Evolutionary conservation across 805 yeast genomes (phyloP), one percentile per base, ranked within the genome.

Genomic region (Yarrowia phangngaensis): DNA sequence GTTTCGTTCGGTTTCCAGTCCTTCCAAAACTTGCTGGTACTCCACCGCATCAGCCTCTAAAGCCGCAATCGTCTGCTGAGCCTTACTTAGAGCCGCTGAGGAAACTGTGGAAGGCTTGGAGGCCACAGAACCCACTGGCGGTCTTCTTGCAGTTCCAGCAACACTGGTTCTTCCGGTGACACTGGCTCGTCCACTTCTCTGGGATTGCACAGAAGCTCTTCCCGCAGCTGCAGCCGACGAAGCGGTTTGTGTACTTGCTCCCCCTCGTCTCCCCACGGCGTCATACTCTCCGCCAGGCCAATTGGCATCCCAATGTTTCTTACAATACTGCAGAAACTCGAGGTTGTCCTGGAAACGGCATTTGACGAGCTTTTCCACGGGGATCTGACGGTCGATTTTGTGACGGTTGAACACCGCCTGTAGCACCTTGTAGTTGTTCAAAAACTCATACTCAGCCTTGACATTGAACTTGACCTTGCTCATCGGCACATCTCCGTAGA

Each of bases 261-360:
- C 65, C 30, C 69, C 75, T 51, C 88, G 71, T 54, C 88, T 70
- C 0, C 76, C 62, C 11, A 64, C 63, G 1, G 96, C 78, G 63
- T 89, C 94, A 60, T 89, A 89, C 4, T 68, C 75, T 26, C 75
- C 72, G 50, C 80, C 81, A 51, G 81, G 82, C 60, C 76, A 80
- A 59, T 78, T 73, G 47, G 84, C 90, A 54, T 73, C 71, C 97
- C 97, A 90, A 59, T 71, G 80, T 58, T 75, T 75, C 60, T 84
- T 81, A 60, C 87, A 72, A 96, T 96, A 92, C 67, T 92, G 99
- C 55, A 89, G 69, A 59, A 92, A 84, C 67, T 89, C 97, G 58
- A 92, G 73, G 64, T 92, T 92, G 61, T 90, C 97, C 64, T 92
- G 98, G 57, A 92, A 76, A 59, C 84, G 73, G 69, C 97, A 92